Percentiles rank a stretch among this genome's conserved stretches.
Evolutionary conservation across 768 basidiomycete genomes (phyloP).

Genomic region (Suillus tomentosus): DNA sequence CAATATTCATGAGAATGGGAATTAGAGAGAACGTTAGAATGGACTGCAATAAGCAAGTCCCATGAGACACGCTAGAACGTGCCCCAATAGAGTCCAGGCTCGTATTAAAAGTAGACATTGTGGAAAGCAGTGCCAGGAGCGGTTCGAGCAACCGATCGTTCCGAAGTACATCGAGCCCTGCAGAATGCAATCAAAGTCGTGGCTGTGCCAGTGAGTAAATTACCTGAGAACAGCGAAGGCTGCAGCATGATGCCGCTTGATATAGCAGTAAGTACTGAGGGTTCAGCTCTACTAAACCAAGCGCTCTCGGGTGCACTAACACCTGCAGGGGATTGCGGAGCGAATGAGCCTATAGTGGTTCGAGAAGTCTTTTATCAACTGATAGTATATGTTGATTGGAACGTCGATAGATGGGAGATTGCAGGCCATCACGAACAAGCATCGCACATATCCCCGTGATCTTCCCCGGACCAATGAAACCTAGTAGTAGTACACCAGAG

Average conservation of each 20-base stretch:
- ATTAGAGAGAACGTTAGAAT: neutral
- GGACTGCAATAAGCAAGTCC: constrained; percentile 8
- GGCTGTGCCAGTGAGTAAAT: neutral
- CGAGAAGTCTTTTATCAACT: neutral
- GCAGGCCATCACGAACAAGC: neutral
- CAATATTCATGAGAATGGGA: constrained; percentile 3
- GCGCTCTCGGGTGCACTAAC: neutral
- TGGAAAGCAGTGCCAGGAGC: neutral
- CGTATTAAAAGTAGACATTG: constrained; percentile 8
- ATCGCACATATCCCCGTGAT: neutral
- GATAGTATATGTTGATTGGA: constrained; percentile 1
- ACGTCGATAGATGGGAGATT: constrained; percentile 1
- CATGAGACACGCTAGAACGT: neutral
- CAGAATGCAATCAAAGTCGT: neutral
- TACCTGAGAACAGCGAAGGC: neutral
- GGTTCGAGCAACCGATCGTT: neutral
- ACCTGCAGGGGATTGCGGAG: neutral
- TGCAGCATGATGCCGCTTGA: constrained; percentile 3
- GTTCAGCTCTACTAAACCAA: neutral
- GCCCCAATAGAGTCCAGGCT: constrained; percentile 5
- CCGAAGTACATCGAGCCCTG: constrained; percentile 4
- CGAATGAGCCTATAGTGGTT: neutral
- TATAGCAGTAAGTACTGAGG: constrained; percentile 5
- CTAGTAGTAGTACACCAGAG: neutral
- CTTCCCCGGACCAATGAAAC: neutral